Evolutionary conservation across 495 filamentous ascomycete genomes (phyloP).

Genomic region (Hypoxylon perforatum): DNA sequence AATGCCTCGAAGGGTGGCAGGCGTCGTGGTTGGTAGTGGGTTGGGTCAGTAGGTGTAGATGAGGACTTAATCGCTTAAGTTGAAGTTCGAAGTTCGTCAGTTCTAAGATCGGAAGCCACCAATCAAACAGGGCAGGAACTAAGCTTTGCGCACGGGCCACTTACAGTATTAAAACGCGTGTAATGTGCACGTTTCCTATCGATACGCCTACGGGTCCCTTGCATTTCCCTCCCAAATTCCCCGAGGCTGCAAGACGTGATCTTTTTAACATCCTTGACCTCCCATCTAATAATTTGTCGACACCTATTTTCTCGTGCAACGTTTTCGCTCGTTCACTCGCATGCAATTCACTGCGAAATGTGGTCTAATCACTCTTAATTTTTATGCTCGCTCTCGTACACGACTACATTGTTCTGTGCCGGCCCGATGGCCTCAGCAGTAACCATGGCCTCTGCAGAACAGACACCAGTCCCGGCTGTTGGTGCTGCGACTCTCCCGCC

Average conservation of each 20-base stretch:
- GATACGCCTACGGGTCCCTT: slow-evolving; percentile 1
- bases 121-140: slow-evolving; percentile 30
- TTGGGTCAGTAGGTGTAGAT: slow-evolving; percentile 3
- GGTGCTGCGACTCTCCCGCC: slow-evolving; percentile 56
- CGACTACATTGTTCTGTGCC: slow-evolving; percentile 2
- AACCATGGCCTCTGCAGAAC: slow-evolving; percentile 59
- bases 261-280: background rate
- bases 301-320: background rate
- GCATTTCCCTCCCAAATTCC: background rate
- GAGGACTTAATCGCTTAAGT: slow-evolving; percentile 7
- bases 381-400: slow-evolving; percentile 15
- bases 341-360: background rate
- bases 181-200: slow-evolving; percentile 14
- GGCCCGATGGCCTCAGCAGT: slow-evolving; percentile 44
- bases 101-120: slow-evolving; percentile 31
- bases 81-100: slow-evolving; percentile 39
- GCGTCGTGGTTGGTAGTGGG: slow-evolving; percentile 8
- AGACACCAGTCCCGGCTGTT: slow-evolving; percentile 45
- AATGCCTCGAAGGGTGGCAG: slow-evolving; percentile 1
- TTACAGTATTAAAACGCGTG: background rate
- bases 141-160: slow-evolving; percentile 32
- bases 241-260: background rate
- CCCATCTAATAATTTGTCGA: background rate
- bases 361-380: background rate
- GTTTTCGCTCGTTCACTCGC: background rate